These are phyloP conservation scores for Pelargonium myrrhifolium DNA, from an alignment of 441 rosid genomes.

Conservation along the genomic window DNA sequence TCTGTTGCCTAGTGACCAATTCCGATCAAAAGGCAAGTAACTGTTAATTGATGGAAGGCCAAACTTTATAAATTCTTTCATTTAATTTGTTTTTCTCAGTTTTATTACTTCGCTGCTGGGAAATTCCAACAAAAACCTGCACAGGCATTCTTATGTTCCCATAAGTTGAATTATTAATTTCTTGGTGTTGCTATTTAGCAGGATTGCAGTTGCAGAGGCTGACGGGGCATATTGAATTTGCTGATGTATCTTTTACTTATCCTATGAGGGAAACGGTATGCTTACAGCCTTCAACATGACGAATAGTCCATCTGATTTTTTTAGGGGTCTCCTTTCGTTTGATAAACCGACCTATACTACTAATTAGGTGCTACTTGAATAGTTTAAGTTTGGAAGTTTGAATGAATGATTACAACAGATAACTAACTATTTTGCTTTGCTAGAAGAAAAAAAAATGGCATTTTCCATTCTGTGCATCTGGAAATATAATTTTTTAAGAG, in stretches of 20 bases:
- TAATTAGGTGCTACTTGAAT: not conserved
- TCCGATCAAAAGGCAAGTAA: conserved; percentile 61
- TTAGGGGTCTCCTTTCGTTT: not conserved
- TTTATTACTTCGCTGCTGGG: conserved; percentile 15
- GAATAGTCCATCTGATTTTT: conserved; percentile 6
- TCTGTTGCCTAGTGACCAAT: conserved; percentile 73
- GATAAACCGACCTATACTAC: not conserved
- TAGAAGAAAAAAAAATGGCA: not conserved
- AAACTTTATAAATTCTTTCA: not conserved
- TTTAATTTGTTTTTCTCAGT: conserved; percentile 11
- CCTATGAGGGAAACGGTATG: conserved; percentile 61
- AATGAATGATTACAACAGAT: not conserved
- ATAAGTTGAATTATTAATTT: conserved; percentile 12
- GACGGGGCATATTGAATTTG: conserved; percentile 57
- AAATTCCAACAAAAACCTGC: conserved; percentile 15
- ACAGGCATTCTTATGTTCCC: conserved; percentile 2
- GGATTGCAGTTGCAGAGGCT: conserved; percentile 57
- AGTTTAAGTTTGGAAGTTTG: not conserved
- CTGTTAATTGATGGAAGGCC: conserved; percentile 11
- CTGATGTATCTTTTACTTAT: conserved; percentile 60
- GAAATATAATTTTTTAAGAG: not conserved
- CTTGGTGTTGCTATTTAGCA: conserved; percentile 27
- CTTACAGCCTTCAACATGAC: conserved; percentile 15
- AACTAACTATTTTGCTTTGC: not conserved
- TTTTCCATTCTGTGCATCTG: not conserved